Percentiles rank a stretch among this genome's conserved stretches.
Evolutionary conservation across 805 yeast species (phyloP).

Genomic region (Candida silvicultrix): DNA sequence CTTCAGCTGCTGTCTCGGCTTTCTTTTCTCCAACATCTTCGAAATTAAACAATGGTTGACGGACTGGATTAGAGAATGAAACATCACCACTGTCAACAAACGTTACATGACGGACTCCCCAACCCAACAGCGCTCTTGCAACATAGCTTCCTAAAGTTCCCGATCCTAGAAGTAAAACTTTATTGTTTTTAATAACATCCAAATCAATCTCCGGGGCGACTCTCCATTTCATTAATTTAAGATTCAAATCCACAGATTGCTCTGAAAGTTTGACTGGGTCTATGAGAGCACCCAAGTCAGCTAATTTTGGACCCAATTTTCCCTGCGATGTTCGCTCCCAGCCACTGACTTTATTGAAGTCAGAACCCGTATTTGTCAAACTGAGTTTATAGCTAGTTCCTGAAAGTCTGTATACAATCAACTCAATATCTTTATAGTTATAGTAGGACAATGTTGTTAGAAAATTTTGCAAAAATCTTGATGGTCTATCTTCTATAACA

Average conservation of each 20-base stretch:
- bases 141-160: constrained; percentile 96
- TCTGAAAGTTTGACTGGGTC: constrained; percentile 79
- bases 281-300: constrained; percentile 75
- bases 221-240: constrained; percentile 96
- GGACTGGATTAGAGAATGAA: constrained; percentile 90
- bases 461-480: constrained; percentile 54
- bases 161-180: constrained; percentile 81
- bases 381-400: constrained; percentile 25
- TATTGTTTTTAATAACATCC: constrained; percentile 51
- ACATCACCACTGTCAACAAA: constrained; percentile 87
- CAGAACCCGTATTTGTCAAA: constrained; percentile 12
- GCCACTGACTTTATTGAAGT: constrained; percentile 48
- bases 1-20: constrained; percentile 71
- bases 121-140: constrained; percentile 77
- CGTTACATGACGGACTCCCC: constrained; percentile 88
- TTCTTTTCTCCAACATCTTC: constrained; percentile 77
- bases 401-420: constrained; percentile 33
- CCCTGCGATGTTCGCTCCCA: constrained; percentile 85
- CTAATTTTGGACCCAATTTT: constrained; percentile 72
- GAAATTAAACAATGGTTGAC: constrained; percentile 83
- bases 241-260: constrained; percentile 87
- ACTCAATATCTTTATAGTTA: constrained; percentile 27
- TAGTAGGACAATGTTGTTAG: constrained; percentile 38
- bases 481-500: constrained; percentile 31
- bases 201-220: constrained; percentile 77